Evolutionary conservation across 2,329 filamentous ascomycete genomes (phyloP), one percentile per base, ranked within the genome.

Genomic region (Arthrobotrys iridis): DNA sequence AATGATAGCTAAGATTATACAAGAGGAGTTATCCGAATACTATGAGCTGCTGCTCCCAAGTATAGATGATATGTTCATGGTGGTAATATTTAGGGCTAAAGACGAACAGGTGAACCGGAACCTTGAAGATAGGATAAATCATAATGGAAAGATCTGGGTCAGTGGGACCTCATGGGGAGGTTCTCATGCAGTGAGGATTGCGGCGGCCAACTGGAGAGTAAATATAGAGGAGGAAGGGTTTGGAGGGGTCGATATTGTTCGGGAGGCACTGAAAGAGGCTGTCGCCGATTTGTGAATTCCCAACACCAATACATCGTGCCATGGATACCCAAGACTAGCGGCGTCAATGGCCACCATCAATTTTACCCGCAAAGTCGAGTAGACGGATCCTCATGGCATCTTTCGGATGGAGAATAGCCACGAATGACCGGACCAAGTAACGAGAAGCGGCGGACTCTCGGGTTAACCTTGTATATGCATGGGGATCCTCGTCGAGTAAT

Each of bases 151-250:
- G 79, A 90, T 97, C 79, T 97, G 93, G 80, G 90, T 96, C 3
- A 93, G 91, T 73, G 91, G 91, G 0, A 96, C 92, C 10, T 85
- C 83, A 48, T 97, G 93, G 93, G 91, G 90, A 0, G 83, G 85
- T 67, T 62, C 48, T 2, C 87, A 89, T 67, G 93, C 93, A 6
- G 90, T 89, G 75, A 86, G 94, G n/a, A 88, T 97, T 78, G 93
- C 94, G 0, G 88, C 97, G 43, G 90, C 91, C 40, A 97, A 91
- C 80, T 97, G 93, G 92, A 88, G 87, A 81, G 90, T 91, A 1
- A 86, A 93, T 79, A 85, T 89, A 0, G 85, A 88, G 52, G 85
- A 86, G 73, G 93, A 96, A 80, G 77, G 73, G 13, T 52, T 46
- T 20, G 77, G 66, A 26, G 68, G 77, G 4, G 83, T 90, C 73